Base-by-base conservation (phyloP, 2,329 filamentous ascomycete genomes). In the Elsinoe arachidis region DNA sequence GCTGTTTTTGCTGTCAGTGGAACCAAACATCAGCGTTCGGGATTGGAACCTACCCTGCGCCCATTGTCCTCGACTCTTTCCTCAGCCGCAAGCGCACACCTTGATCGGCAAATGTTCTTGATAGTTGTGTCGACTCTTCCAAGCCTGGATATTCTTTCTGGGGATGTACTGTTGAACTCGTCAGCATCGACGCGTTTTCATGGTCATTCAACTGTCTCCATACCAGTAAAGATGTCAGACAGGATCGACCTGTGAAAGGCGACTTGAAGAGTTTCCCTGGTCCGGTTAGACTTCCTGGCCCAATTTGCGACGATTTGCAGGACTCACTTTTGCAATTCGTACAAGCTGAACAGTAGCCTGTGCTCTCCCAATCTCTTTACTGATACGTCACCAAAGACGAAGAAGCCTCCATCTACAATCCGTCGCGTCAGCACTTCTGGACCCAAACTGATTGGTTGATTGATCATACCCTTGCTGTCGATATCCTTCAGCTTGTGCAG, bases 361-460 rank as follows among this genome's bases (percentile, higher is more conserved):
- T 84, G 92, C 17, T 76, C 78, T 30, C 90, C 90, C 64, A 87
- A 82, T 21, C 83, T 76, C 67, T 86, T 86, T 60, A 92, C 83
- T 0, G 88, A 93, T 19, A 96, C 76, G 70, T 96, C 90, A 4
- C 87, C 87, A 70, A 95, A 95, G n/a, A 95, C 85, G 66, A 95
- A 95, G 73, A 90, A 95, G 0, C 85, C 89, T 10, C 87, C 87
- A 70, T 93, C 88, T 74, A 59, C n/a, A 60, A 53, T 61, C 14
- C 15, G n/a, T 23, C 38, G 33, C 54, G 49, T 55, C 56, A 58
- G 56, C 14, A 46, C 21, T 26, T 23, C 17, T 23, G 17, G 41
- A 23, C 21, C 21, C 17, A n/a, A 26, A 23, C 34, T 19, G 34
- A 37, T 17, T 5, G 39, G 47, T 46, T 58, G 17, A 9, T 17